Base-by-base conservation (phyloP, 106 monocot species). In the Ottelia alismoides region DNA sequence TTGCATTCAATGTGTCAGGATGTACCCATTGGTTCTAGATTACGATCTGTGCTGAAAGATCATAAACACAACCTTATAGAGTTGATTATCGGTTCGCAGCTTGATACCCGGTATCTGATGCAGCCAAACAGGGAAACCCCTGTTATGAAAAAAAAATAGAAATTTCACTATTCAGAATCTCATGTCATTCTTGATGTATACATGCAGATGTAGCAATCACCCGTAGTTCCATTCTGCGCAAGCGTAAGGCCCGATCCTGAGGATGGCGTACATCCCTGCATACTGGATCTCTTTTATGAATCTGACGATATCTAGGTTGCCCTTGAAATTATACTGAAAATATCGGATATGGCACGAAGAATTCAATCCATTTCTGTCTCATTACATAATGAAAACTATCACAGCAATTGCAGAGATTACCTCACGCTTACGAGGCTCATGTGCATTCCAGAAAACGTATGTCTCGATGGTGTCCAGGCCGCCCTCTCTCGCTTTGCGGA, bases 161-260 rank as follows among this genome's bases (percentile, higher is more conserved):
- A 12, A n/a, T 11, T 40, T 20, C 14, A n/a, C n/a, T n/a, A n/a
- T n/a, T n/a, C n/a, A n/a, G n/a, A n/a, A n/a, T n/a, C n/a, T n/a
- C n/a, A n/a, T n/a, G n/a, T n/a, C n/a, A n/a, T n/a, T n/a, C n/a
- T n/a, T n/a, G n/a, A n/a, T n/a, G n/a, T n/a, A n/a, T n/a, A n/a
- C n/a, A n/a, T n/a, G n/a, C n/a, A n/a, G n/a, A n/a, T n/a, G n/a
- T n/a, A n/a, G n/a, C n/a, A n/a, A n/a, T 0, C 57, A 92, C 92
- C 92, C 92, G 64, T 79, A 69, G 47, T 78, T 86, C 92, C 92
- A 86, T 70, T 92, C 92, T 3, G 79, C 85, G 30, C 85, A 74
- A 55, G 77, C 81, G 74, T 79, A 92, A 23, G 92, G 92, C 25
- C 92, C 92, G 10, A 92, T 63, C 53, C 92, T 56, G 27, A 92